Evolutionary conservation across 208 protist genomes (phyloP).

Genomic region (Crithidia fasciculata): DNA sequence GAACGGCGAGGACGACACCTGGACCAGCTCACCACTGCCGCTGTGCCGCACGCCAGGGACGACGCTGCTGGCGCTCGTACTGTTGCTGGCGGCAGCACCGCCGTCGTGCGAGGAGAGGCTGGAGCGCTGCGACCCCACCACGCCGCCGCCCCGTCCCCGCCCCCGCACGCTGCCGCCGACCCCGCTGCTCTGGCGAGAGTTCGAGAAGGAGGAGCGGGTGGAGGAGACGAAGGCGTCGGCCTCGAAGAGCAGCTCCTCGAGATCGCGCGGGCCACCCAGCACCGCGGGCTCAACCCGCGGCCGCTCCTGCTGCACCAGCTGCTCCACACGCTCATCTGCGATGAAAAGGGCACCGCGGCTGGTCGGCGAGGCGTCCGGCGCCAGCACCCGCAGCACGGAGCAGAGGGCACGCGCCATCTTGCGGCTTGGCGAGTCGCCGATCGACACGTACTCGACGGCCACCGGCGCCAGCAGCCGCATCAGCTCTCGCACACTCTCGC

Average conservation of each 20-base stretch:
- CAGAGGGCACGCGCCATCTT: constrained; percentile 83
- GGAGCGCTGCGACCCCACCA: neutral
- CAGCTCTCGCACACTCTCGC: constrained; percentile 19
- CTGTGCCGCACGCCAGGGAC: neutral
- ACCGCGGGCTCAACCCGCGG: constrained; percentile 42
- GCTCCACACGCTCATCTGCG: constrained; percentile 48
- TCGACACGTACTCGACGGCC: constrained; percentile 56
- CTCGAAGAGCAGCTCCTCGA: constrained; percentile 65
- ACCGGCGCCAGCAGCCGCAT: constrained; percentile 18
- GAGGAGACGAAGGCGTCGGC: constrained; percentile 59
- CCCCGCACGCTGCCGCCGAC: neutral
- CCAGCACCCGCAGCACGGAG: constrained; percentile 57
- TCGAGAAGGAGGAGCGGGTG: constrained; percentile 40
- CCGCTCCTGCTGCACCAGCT: constrained; percentile 64
- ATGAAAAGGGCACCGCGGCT: constrained; percentile 25
- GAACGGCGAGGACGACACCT: neutral
- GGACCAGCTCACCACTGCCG: neutral
- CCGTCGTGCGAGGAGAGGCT: neutral
- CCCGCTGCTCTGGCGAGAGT: constrained; percentile 1
- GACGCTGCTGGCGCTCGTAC: neutral
- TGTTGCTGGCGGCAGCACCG: neutral
- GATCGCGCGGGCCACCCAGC: constrained; percentile 40
- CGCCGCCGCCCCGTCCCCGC: neutral
- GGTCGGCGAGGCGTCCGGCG: constrained; percentile 10
- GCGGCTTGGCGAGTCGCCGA: constrained; percentile 74